Evolutionary conservation across 2,329 filamentous ascomycete genomes (phyloP).

Genomic region (Alternaria angustiovoidea): DNA sequence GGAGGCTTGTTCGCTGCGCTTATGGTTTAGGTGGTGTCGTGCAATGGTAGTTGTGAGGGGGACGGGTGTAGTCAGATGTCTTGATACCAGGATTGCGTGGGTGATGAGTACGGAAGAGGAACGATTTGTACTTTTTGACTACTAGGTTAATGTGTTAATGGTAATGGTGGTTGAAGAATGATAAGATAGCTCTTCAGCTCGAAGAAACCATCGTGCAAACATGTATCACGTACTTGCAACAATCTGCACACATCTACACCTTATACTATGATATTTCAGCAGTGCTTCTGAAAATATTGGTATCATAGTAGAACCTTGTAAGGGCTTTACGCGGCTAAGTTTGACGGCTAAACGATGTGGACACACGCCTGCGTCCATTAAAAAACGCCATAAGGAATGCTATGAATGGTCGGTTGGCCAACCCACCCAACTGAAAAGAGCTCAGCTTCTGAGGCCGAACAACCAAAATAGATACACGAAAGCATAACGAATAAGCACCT

Average conservation of each 20-base stretch:
- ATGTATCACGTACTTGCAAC: neutral
- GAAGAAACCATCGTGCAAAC: neutral
- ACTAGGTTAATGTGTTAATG: neutral
- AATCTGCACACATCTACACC: neutral
- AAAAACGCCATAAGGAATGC: neutral
- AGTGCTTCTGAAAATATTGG: neutral
- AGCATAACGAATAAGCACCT: neutral
- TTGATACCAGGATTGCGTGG: neutral
- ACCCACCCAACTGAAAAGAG: neutral
- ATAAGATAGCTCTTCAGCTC: neutral
- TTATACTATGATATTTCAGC: rapidly evolving
- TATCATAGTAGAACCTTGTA: neutral
- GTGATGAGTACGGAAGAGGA: neutral
- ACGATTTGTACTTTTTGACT: neutral
- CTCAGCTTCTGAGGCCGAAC: neutral
- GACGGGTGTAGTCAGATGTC: neutral
- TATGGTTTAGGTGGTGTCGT: neutral
- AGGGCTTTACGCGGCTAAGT: neutral
- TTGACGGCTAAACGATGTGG: neutral
- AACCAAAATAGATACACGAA: neutral
- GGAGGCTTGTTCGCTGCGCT: neutral
- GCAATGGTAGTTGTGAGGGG: neutral
- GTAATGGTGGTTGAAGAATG: neutral
- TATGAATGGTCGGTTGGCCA: neutral
- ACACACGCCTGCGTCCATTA: neutral